Evolutionary conservation across 2,329 filamentous ascomycete genomes (phyloP), one percentile per base, ranked within the genome.

Genomic region (Chaetomiaceae sp.): DNA sequence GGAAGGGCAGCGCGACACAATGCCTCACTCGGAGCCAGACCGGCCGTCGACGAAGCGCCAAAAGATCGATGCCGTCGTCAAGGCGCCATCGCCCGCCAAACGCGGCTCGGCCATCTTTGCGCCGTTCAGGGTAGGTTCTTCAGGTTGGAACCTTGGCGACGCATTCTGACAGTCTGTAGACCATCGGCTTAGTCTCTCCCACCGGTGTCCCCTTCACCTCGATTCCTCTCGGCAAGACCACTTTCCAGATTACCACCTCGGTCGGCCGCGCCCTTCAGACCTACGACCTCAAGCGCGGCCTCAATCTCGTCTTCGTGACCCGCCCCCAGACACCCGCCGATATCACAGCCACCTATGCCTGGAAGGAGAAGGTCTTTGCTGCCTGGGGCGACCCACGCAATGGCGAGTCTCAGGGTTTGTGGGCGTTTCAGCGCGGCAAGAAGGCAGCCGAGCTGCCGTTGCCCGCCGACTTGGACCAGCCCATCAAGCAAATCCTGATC

Each of bases 201-300:
- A 96, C 92, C 2, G 73, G 78, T 45, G 90, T 96, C 0, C 92
- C 94, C 0, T 97, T 99, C 67, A 91, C 92, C 2, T 87, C 88
- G 6, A 81, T 95, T 29, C 88, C 92, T 0, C 78, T 96, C 15
- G 94, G 94, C 54, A 96, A 95, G 72, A 92, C 89, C 1, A 95
- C 91, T 3, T 99, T 96, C 68, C 94, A 99, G 69, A 90, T 99
- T 70, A 97, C 94, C 31, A 99, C 94, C 27, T 97, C 90, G 0
- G 88, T 95, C 57, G 94, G 92, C 58, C 83, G 85, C 64, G 89
- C 87, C 55, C 80, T 99, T 43, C 94, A 99, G 72, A 99, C 94
- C 0, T 99, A 99, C 74, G 94, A 99, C 68, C 75, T 99, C 57
- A 89, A 88, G 69, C 84, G 86, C 64, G 92, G 92, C 43, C 80